These are phyloP conservation scores for Xenoacremonium recifei DNA, from an alignment of 2,329 filamentous ascomycete species.

Conservation along the genomic window DNA sequence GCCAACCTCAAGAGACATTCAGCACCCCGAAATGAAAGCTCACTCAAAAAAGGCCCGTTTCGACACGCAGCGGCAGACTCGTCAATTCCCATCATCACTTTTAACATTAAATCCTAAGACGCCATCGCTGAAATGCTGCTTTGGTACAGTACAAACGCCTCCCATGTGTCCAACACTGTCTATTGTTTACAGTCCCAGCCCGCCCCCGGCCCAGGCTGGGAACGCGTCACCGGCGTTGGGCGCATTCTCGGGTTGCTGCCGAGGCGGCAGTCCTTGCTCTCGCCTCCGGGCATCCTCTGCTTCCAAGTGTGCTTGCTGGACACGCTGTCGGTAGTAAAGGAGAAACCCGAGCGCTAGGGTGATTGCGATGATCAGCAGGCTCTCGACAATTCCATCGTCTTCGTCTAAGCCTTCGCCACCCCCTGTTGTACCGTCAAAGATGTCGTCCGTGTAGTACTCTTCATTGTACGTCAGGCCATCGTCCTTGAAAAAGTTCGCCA, in stretches of 20 bases:
- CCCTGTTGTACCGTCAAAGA: slow-evolving; percentile 55
- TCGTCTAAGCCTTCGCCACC: slow-evolving; percentile 65
- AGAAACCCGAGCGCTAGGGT: slow-evolving; percentile 72
- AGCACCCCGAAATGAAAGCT: too few species aligned
- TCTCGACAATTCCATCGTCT: slow-evolving; percentile 75
- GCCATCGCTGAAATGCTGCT: slow-evolving; percentile 27
- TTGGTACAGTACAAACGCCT: slow-evolving; percentile 18
- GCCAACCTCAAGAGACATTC: background rate
- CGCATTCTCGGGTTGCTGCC: slow-evolving; percentile 20
- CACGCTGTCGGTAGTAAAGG: slow-evolving; percentile 76
- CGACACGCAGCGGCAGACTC: too few species aligned
- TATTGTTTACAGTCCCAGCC: slow-evolving; percentile 31
- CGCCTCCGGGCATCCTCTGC: slow-evolving; percentile 31
- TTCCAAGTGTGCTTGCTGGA: slow-evolving; percentile 56
- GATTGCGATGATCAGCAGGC: slow-evolving; percentile 76
- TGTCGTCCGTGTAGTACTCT: slow-evolving; percentile 52
- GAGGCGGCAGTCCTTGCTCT: slow-evolving; percentile 30
- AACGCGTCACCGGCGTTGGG: slow-evolving; percentile 26
- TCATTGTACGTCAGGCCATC: slow-evolving; percentile 67
- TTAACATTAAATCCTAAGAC: slow-evolving; percentile 24
- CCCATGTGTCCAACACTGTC: slow-evolving; percentile 1
- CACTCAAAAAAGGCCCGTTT: too few species aligned
- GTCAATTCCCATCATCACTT: too few species aligned
- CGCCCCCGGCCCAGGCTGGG: slow-evolving; percentile 36
- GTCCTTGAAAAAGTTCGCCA: slow-evolving; percentile 77